phyloP scores from a whole-genome alignment of 176 grass and related monocot species.

The Elymus sibiricus region DNA sequence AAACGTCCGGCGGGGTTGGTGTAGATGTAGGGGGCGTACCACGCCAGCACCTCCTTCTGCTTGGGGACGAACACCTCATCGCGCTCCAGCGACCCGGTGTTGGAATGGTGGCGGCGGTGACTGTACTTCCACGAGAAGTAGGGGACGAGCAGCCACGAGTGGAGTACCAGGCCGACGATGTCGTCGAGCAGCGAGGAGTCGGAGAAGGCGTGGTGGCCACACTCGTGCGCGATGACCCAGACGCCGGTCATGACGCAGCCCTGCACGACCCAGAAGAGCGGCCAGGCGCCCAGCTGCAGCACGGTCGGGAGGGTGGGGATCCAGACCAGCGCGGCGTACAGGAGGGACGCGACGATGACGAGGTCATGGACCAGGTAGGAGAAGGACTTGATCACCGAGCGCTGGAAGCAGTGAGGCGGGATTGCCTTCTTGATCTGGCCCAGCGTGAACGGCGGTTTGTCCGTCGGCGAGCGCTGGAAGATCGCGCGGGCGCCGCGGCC shows the following conservation, averaged over 20 bases:
- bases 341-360: slow-evolving; percentile 35
- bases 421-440: slow-evolving; percentile 96
- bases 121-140: slow-evolving; percentile 98
- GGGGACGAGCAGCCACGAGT: slow-evolving; percentile 73
- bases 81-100: slow-evolving; percentile 66
- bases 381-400: slow-evolving; percentile 81
- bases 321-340: slow-evolving; percentile 54
- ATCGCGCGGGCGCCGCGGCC: background rate
- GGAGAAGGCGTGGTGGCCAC: slow-evolving; percentile 91
- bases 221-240: slow-evolving; percentile 96
- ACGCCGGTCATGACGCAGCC: slow-evolving; percentile 81
- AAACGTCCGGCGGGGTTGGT: slow-evolving; percentile 68
- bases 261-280: slow-evolving; percentile 64
- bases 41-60: slow-evolving; percentile 34
- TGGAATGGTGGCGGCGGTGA: slow-evolving; percentile 90
- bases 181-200: slow-evolving; percentile 79
- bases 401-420: slow-evolving; percentile 85
- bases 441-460: slow-evolving; percentile 70
- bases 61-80: slow-evolving; percentile 92
- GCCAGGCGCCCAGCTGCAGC: slow-evolving; percentile 47
- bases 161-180: slow-evolving; percentile 72
- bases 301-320: slow-evolving; percentile 50
- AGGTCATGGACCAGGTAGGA: slow-evolving; percentile 80
- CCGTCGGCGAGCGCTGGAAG: slow-evolving; percentile 58
- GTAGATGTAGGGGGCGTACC: slow-evolving; percentile 62